Conservation (phyloP, 2,329 filamentous ascomycete species). For the Microcyclospora pomicola region DNA sequence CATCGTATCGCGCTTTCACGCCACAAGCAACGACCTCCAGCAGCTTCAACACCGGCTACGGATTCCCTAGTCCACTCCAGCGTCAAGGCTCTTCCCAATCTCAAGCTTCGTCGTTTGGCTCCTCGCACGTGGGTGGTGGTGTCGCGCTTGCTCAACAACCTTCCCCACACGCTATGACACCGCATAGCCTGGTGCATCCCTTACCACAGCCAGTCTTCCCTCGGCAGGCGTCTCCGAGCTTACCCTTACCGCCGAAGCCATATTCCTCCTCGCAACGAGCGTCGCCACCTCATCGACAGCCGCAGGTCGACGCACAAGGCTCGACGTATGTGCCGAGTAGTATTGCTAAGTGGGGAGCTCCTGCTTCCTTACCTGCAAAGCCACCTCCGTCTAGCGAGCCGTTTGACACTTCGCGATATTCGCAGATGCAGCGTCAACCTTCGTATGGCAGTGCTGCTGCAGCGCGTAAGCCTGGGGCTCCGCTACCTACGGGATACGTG, state of each 20-base stretch:
- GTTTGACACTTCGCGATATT: constrained; percentile 8
- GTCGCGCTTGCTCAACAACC: background rate
- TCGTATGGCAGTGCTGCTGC: constrained; percentile 6
- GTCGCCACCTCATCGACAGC: constrained; percentile 1
- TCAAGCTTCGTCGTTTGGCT: constrained; percentile 16
- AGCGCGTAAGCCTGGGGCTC: background rate
- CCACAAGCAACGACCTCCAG: constrained; percentile 9
- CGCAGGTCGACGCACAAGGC: constrained; percentile 1
- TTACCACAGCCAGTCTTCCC: constrained; percentile 26
- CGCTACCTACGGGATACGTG: too few species aligned
- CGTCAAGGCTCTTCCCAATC: constrained; percentile 22
- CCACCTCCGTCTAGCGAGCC: constrained; percentile 30
- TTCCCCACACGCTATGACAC: constrained; percentile 1
- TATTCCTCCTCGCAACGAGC: constrained; percentile 5
- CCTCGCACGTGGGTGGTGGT: constrained; percentile 4
- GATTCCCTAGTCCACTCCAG: constrained; percentile 8
- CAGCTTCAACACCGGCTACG: constrained; percentile 3
- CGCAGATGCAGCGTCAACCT: constrained; percentile 6
- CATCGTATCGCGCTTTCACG: constrained; percentile 10
- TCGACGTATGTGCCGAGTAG: constrained; percentile 25
- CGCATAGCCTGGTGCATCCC: constrained; percentile 14
- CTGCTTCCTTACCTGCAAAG: constrained; percentile 41
- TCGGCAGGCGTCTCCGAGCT: constrained; percentile 20
- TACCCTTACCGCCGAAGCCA: constrained; percentile 22
- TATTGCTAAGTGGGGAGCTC: constrained; percentile 44